These are phyloP conservation scores for Ensete ventricosum DNA, from an alignment of 176 grass and related monocot species.

Conservation along the genomic window DNA sequence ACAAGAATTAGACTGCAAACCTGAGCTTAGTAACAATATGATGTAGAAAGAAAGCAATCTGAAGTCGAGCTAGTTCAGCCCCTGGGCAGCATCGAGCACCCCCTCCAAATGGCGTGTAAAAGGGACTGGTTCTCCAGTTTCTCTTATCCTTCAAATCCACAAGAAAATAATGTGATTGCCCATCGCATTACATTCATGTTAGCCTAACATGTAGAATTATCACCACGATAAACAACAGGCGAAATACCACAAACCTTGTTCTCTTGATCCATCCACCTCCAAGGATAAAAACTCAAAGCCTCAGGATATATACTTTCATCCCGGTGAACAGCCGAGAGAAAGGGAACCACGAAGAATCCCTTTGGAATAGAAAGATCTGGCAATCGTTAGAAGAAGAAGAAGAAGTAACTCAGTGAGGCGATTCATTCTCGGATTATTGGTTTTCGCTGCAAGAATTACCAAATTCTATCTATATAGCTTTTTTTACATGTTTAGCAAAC, in stretches of 20 bases:
- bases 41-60: constrained; percentile 12
- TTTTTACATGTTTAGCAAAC: too few species aligned
- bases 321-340: constrained; percentile 7
- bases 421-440: too few species aligned
- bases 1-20: background rate
- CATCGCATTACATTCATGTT: too few species aligned
- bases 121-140: constrained; percentile 14
- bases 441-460: too few species aligned
- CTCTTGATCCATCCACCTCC: constrained; percentile 16
- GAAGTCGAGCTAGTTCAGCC: constrained; percentile 14
- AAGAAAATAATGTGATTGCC: background rate
- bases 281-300: constrained; percentile 4
- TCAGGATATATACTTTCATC: constrained; percentile 7
- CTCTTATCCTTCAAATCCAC: constrained; percentile 10
- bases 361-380: constrained; percentile 9
- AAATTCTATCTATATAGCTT: too few species aligned
- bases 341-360: constrained; percentile 9
- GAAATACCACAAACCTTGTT: background rate
- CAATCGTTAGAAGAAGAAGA: background rate
- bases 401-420: background rate
- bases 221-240: too few species aligned
- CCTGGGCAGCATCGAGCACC: constrained; percentile 3
- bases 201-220: too few species aligned
- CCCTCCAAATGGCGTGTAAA: constrained; percentile 18
- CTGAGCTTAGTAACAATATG: constrained; percentile 6